Percentiles rank a stretch among this genome's conserved stretches.
Conservation (phyloP, 2,329 filamentous ascomycete genomes). For the Trichoderma oligosporum region DNA sequence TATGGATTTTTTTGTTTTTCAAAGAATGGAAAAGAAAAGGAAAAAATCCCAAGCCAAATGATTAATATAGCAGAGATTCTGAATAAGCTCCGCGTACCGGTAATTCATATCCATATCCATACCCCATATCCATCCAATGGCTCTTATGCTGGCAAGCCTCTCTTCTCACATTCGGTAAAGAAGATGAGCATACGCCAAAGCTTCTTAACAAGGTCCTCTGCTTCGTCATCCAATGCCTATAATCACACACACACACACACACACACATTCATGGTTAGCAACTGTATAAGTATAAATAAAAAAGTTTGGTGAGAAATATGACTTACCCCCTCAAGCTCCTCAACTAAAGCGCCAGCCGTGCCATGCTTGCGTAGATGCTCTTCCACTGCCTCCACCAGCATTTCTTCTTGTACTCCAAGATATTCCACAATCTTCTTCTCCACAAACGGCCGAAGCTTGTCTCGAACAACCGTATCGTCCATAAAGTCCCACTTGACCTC, state of each 20-base stretch:
- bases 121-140: neutral
- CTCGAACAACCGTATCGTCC: constrained; percentile 73
- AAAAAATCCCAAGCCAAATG: neutral
- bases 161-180: constrained; percentile 91
- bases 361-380: constrained; percentile 75
- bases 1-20: no score
- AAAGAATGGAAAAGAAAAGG: neutral
- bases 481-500: constrained; percentile 88
- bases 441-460: constrained; percentile 89
- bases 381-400: constrained; percentile 89
- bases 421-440: constrained; percentile 98
- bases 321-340: constrained; percentile 78
- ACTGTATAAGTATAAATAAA: neutral
- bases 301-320: neutral
- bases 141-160: constrained; percentile 67
- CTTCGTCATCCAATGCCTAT: constrained; percentile 88
- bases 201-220: constrained; percentile 90
- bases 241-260: constrained; percentile 7
- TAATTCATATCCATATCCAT: neutral
- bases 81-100: neutral
- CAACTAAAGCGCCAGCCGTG: constrained; percentile 73
- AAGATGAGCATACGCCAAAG: constrained; percentile 98
- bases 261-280: constrained; percentile 34
- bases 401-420: constrained; percentile 91
- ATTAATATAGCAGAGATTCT: neutral